These are phyloP conservation scores for Linum usitatissimum DNA, from an alignment of 345 rosid species.

Conservation along the genomic window DNA sequence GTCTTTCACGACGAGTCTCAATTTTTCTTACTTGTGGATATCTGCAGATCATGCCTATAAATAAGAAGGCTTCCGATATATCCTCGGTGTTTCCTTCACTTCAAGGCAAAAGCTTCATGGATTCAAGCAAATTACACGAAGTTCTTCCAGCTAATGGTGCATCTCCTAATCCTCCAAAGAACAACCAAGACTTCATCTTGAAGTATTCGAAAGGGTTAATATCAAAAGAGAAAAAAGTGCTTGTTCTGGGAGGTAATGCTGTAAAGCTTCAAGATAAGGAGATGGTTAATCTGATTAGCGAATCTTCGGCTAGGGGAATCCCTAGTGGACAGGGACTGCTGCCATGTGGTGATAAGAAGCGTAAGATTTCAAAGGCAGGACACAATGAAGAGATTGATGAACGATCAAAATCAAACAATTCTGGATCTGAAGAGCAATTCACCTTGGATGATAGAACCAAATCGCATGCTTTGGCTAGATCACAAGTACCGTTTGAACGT, in stretches of 20 bases:
- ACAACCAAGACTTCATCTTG: slow-evolving; percentile 26
- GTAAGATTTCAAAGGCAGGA: slow-evolving; percentile 31
- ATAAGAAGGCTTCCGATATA: slow-evolving; percentile 12
- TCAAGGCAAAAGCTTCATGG: slow-evolving; percentile 31
- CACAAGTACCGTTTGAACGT: slow-evolving; percentile 18
- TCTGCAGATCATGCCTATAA: slow-evolving; percentile 21
- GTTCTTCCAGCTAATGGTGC: slow-evolving; percentile 71
- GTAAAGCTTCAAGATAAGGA: slow-evolving; percentile 18
- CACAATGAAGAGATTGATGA: slow-evolving; percentile 14
- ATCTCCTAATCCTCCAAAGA: slow-evolving; percentile 35
- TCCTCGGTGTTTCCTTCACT: slow-evolving; percentile 24
- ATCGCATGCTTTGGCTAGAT: slow-evolving; percentile 26
- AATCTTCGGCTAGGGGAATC: slow-evolving; percentile 19
- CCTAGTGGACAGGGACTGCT: slow-evolving; percentile 28
- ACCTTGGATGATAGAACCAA: slow-evolving; percentile 16
- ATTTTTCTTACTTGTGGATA: slow-evolving; percentile 11
- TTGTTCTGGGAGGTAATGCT: slow-evolving; percentile 20
- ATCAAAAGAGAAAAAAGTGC: slow-evolving; percentile 19
- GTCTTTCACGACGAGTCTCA: not conserved
- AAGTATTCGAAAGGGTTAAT: slow-evolving; percentile 27
- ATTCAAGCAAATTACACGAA: slow-evolving; percentile 30
- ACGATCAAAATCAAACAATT: slow-evolving; percentile 18
- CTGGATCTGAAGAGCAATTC: slow-evolving; percentile 19
- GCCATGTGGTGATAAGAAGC: slow-evolving; percentile 43
- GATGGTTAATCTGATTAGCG: slow-evolving; percentile 22